A percentile compares a stretch with the other conserved stretches of the same genome.
These are phyloP conservation scores for Penicillium chermesinum DNA, from an alignment of 495 filamentous ascomycete species.

Conservation along the genomic window DNA sequence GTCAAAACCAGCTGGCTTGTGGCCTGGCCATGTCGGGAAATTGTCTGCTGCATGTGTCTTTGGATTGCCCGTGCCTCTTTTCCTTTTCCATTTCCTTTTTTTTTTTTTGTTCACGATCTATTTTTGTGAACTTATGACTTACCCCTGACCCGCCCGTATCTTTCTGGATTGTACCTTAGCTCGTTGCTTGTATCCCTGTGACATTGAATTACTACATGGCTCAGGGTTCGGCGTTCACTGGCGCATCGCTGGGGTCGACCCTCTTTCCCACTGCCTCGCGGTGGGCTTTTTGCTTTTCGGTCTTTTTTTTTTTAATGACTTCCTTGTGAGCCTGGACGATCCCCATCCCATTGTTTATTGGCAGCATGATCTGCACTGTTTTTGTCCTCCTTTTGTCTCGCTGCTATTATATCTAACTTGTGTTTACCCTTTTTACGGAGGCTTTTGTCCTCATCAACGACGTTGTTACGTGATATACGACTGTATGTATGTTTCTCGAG, in stretches of 20 bases:
- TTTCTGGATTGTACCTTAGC: background rate
- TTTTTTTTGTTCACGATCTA: background rate
- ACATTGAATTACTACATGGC: background rate
- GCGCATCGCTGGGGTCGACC: background rate
- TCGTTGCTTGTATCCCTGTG: background rate
- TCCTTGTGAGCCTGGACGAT: background rate
- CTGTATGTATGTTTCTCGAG: constrained; percentile 12
- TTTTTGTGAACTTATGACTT: background rate
- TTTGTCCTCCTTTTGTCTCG: background rate
- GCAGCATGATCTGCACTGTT: background rate
- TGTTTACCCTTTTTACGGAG: background rate
- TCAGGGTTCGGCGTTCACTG: background rate
- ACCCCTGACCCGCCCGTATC: background rate
- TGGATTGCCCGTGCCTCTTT: no score
- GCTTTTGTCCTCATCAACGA: constrained; percentile 4
- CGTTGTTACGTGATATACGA: constrained; percentile 24
- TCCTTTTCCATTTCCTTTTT: background rate
- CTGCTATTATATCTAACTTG: background rate
- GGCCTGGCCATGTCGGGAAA: background rate
- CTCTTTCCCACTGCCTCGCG: background rate
- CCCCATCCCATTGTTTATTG: background rate
- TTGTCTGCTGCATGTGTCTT: background rate
- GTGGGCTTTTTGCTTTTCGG: background rate
- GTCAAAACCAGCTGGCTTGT: no score
- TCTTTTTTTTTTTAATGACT: background rate